Conservation (phyloP, 306 rosid genomes). For the Lupinus albus region DNA sequence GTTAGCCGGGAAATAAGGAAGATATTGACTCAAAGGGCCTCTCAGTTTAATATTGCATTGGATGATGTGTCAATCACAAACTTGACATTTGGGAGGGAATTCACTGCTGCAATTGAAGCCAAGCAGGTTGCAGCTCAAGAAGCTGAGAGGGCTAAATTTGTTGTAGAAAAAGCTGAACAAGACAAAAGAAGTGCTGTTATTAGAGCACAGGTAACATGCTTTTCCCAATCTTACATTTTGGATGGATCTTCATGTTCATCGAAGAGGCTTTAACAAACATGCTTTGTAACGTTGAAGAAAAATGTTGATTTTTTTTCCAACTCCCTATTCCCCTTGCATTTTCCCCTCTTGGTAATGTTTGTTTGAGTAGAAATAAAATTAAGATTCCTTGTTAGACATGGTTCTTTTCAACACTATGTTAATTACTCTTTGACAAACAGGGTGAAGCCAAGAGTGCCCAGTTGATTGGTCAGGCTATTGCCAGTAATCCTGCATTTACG, state of each 20-base stretch:
- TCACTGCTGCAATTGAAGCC: conserved; percentile 87
- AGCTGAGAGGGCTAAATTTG: conserved; percentile 92
- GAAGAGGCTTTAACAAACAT: not conserved
- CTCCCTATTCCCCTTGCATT: not conserved
- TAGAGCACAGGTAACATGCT: conserved; percentile 72
- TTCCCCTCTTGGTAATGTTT: not conserved
- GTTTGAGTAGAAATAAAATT: not conserved
- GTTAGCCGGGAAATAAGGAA: conserved; percentile 86
- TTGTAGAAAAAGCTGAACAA: conserved; percentile 88
- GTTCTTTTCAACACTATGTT: not conserved
- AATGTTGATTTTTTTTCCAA: not conserved
- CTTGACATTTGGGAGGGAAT: conserved; percentile 78
- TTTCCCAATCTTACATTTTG: not conserved
- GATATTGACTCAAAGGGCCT: conserved; percentile 73
- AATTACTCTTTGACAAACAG: conserved; percentile 44
- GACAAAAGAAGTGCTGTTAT: conserved; percentile 81
- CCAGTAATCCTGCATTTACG: conserved; percentile 84
- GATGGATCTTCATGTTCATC: not conserved
- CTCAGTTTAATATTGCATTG: conserved; percentile 79
- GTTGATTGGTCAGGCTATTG: conserved; percentile 79
- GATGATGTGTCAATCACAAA: conserved; percentile 88
- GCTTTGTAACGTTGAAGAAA: not conserved
- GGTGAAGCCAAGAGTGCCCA: conserved; percentile 88
- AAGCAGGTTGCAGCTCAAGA: conserved; percentile 97
- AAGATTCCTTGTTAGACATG: conserved; percentile 5